Percentiles rank a stretch among this genome's conserved stretches.
Conservation (phyloP, 164 flowering plant genomes). For the Chimonanthus praecox region DNA sequence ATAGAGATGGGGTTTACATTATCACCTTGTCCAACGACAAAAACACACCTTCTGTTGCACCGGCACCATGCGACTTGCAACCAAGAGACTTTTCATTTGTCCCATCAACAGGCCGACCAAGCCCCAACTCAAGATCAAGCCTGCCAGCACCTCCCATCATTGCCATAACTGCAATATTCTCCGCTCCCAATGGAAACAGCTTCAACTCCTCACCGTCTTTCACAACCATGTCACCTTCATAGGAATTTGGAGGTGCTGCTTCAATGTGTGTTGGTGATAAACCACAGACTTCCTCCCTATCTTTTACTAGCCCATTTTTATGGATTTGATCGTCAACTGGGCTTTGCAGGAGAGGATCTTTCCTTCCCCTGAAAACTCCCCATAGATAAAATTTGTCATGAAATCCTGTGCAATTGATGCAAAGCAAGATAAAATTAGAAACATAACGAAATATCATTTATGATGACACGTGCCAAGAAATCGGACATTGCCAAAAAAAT, state of each 20-base stretch:
- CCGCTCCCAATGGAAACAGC: conserved; percentile 11
- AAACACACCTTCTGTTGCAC: not conserved
- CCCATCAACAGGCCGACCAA: conserved; percentile 1
- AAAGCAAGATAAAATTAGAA: not conserved
- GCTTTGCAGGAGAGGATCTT: not conserved
- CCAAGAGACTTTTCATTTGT: not conserved
- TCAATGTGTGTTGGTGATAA: not conserved
- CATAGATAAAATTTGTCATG: conserved; percentile 25
- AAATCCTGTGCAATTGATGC: conserved; percentile 22
- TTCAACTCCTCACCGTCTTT: not conserved
- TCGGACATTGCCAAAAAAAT: not conserved
- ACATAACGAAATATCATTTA: not conserved
- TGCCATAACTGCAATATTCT: conserved; percentile 5
- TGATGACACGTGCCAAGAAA: not conserved
- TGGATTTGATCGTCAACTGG: not conserved
- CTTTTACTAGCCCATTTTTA: too few species aligned
- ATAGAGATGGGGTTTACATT: too few species aligned
- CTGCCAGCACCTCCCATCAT: conserved; percentile 1
- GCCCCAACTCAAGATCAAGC: conserved; percentile 11
- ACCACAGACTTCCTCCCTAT: not conserved
- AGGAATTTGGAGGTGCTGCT: not conserved
- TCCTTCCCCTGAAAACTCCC: conserved; percentile 29
- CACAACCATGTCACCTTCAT: not conserved
- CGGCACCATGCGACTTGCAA: not conserved
- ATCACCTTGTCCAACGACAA: not conserved